These are phyloP conservation scores for Fonsecaea pedrosoi DNA, from an alignment of 2,329 filamentous ascomycete genomes.

Conservation along the genomic window DNA sequence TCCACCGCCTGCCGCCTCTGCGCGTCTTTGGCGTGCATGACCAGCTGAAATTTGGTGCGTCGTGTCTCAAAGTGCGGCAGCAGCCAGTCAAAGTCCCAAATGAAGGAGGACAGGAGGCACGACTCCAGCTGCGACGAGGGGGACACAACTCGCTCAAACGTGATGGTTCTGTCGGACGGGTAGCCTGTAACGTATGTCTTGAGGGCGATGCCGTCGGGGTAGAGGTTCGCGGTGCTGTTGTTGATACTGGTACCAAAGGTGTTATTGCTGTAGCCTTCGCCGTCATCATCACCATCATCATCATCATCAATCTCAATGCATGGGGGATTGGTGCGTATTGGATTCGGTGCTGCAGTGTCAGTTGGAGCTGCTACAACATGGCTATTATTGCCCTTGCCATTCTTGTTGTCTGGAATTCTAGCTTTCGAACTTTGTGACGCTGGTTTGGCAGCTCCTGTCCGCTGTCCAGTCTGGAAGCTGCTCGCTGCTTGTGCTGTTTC, in stretches of 20 bases:
- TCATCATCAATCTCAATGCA: background rate
- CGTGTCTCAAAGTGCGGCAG: constrained; percentile 70
- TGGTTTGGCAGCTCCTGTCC: background rate
- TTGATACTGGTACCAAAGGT: background rate
- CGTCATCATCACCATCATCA: constrained; percentile 1
- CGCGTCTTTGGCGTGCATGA: constrained; percentile 66
- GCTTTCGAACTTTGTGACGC: background rate
- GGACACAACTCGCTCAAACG: constrained; percentile 74
- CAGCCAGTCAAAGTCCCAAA: constrained; percentile 84
- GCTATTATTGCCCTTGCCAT: constrained; percentile 13
- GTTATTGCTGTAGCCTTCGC: background rate
- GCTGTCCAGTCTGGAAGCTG: background rate
- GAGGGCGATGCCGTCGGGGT: constrained; percentile 72
- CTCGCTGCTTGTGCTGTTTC: background rate
- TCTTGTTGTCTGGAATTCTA: constrained; percentile 20
- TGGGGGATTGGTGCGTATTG: background rate
- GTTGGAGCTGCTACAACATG: background rate
- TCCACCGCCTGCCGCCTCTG: constrained; percentile 49
- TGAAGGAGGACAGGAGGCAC: constrained; percentile 83
- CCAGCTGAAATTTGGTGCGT: constrained; percentile 68
- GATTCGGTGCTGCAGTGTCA: background rate
- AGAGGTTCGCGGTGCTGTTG: constrained; percentile 43
- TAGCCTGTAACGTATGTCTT: constrained; percentile 77
- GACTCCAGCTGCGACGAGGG: constrained; percentile 79
- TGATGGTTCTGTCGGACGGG: constrained; percentile 53